These are phyloP conservation scores for Pseudopyrenochaeta lycopersici DNA, from an alignment of 2,329 filamentous ascomycete species.

Conservation along the genomic window DNA sequence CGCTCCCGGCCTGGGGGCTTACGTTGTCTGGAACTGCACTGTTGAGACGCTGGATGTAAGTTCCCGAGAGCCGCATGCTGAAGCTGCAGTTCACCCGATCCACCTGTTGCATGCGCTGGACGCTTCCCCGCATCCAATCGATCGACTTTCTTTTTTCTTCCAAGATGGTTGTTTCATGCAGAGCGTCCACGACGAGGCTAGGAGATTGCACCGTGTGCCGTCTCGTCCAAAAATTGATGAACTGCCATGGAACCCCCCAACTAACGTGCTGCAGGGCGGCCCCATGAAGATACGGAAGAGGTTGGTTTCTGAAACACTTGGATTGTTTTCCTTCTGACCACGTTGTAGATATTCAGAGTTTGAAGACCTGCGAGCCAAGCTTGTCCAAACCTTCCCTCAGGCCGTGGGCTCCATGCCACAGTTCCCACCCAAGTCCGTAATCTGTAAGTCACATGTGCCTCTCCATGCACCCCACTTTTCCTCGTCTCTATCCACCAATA, in stretches of 20 bases:
- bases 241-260: conserved; percentile 6
- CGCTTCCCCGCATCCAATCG: conserved; percentile 26
- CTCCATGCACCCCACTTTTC: conserved; percentile 29
- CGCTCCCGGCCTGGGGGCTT: conserved; percentile 75
- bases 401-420: conserved; percentile 87
- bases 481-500: too few relatives aligned
- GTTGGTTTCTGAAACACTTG: conserved; percentile 41
- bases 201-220: not conserved
- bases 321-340: conserved; percentile 19
- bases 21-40: conserved; percentile 92
- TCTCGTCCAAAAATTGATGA: not conserved
- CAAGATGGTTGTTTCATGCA: conserved; percentile 21
- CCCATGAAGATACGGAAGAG: conserved; percentile 69
- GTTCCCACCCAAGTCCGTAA: conserved; percentile 88
- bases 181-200: conserved; percentile 5
- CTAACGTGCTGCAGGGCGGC: conserved; percentile 55
- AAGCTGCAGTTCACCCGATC: conserved; percentile 15
- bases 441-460: conserved; percentile 66
- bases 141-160: conserved; percentile 2
- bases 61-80: conserved; percentile 36
- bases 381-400: conserved; percentile 83
- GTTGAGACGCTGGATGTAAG: conserved; percentile 85
- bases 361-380: conserved; percentile 77
- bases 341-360: conserved; percentile 86
- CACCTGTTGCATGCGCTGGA: conserved; percentile 14